Base-by-base conservation (phyloP, 2,329 filamentous ascomycete genomes). In the Cladosporium velox region DNA sequence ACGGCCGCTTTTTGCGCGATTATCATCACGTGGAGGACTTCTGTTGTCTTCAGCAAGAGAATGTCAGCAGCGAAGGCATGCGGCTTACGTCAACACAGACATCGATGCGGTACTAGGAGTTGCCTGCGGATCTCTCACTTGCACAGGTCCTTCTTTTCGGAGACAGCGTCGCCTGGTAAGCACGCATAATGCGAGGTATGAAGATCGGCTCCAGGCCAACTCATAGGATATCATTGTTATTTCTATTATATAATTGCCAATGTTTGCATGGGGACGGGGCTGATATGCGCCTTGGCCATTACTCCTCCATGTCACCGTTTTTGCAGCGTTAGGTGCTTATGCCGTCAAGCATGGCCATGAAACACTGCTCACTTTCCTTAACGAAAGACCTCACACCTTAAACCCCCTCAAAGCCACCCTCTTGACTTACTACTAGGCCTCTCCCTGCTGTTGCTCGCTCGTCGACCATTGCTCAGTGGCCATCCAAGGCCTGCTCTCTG, bases 401-500 rank as follows among this genome's bases (percentile, higher is more conserved):
- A 44, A n/a, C n/a, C 18, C 7, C 2, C 21, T 63, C 49, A 63
- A n/a, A 63, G 47, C 60, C 60, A 63, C 10, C 60, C 60, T 24
- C 60, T 63, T 21, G 28, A 21, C 26, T 49, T 63, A n/a, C 44
- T 49, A 10, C 44, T 35, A 12, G 26, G 60, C 15, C 60, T 63
- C 21, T 63, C 60, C 7, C 30, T 38, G 49, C 60, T 63, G 21
- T 32, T 26, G 30, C 55, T 58, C 21, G 55, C 21, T 12, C 55
- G 32, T 58, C 55, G 28, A n/a, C 30, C 59, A 12, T 57, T 64
- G 26, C 51, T 64, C 34, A 57, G 26, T 49, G 61, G 61, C 61
- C 61, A 64, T 21, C 61, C 61, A 6, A 44, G 61, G 26, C 61
- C 61, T 30, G 61, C 61, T 57, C 61, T 64, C n/a, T 64, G 61